A percentile compares a stretch with the other conserved stretches of the same genome.
phyloP scores from a whole-genome alignment of 805 yeast genomes.

The Starmerella sp. region DNA sequence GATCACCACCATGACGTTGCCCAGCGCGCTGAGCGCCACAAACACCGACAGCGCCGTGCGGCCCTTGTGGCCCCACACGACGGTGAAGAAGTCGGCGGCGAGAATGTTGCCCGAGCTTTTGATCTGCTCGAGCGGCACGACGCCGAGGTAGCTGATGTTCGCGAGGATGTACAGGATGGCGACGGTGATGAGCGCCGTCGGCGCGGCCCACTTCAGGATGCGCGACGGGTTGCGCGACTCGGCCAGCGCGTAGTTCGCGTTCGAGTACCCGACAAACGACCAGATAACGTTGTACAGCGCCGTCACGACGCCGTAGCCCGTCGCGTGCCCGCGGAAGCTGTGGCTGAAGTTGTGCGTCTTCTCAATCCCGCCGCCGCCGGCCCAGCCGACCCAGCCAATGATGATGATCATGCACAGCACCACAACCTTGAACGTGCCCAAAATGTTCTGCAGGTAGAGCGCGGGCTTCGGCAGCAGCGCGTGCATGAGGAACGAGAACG shows the following conservation, averaged over 20 bases:
- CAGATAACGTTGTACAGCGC: conserved; percentile 75
- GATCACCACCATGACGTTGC: conserved; percentile 70
- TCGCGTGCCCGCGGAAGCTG: conserved; percentile 38
- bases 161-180: conserved; percentile 62
- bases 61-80: conserved; percentile 58
- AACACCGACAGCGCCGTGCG: conserved; percentile 65
- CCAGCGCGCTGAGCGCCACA: conserved; percentile 71
- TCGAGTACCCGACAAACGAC: conserved; percentile 76
- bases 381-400: conserved; percentile 72
- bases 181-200: conserved; percentile 51
- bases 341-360: conserved; percentile 50
- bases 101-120: conserved; percentile 52
- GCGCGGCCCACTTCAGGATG: conserved; percentile 63
- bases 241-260: conserved; percentile 72
- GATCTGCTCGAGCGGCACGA: conserved; percentile 37
- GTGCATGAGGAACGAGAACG: conserved; percentile 57
- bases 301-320: conserved; percentile 37
- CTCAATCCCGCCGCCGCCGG: conserved; percentile 46
- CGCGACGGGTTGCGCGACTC: conserved; percentile 65
- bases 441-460: conserved; percentile 48
- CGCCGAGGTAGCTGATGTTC: conserved; percentile 57
- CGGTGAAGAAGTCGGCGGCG: conserved; percentile 64
- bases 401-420: conserved; percentile 58
- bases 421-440: conserved; percentile 65
- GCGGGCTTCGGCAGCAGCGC: conserved; percentile 54